A percentile compares a stretch with the other conserved stretches of the same genome.
Evolutionary conservation across 2,329 filamentous ascomycete species (phyloP).

Genomic region (Cladorrhinum sp.): DNA sequence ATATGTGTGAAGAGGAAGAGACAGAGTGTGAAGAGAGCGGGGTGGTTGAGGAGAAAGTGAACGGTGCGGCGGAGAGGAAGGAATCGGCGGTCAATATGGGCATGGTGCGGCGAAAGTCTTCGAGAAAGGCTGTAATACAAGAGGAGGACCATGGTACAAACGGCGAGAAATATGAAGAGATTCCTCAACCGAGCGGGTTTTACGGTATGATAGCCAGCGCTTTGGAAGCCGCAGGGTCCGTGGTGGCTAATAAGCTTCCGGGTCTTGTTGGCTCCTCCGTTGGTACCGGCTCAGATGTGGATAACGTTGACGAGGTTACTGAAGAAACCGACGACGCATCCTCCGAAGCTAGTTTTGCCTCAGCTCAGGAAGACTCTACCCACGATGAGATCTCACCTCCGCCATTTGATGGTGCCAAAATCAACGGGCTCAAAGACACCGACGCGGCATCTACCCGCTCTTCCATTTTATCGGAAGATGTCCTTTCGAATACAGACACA

Average conservation of each 20-base stretch:
- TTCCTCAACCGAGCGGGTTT: constrained; percentile 39
- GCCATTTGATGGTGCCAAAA: constrained; percentile 2
- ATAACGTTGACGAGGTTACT: constrained; percentile 25
- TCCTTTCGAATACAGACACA: constrained; percentile 10
- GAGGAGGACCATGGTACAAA: constrained; percentile 16
- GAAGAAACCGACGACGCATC: constrained; percentile 42
- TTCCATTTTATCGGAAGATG: constrained; percentile 37
- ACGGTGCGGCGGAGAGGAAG: neutral
- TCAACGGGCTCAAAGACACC: constrained; percentile 15
- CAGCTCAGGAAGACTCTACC: constrained; percentile 40
- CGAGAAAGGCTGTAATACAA: neutral
- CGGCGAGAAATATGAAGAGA: constrained; percentile 25
- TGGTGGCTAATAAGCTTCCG: constrained; percentile 41
- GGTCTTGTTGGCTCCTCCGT: constrained; percentile 31
- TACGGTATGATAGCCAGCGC: constrained; percentile 56
- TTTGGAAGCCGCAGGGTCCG: constrained; percentile 49
- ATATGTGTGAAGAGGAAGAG: constrained; percentile 31
- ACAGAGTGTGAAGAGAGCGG: constrained; percentile 15
- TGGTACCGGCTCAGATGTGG: constrained; percentile 31
- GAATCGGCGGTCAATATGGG: constrained; percentile 22
- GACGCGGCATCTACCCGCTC: constrained; percentile 32
- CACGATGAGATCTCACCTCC: neutral
- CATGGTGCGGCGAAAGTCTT: constrained; percentile 19
- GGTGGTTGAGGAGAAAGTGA: neutral
- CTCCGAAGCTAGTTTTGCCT: constrained; percentile 48